phyloP scores from a whole-genome alignment of 2,329 filamentous ascomycete species.

The Coniochaeta pulveracea region DNA sequence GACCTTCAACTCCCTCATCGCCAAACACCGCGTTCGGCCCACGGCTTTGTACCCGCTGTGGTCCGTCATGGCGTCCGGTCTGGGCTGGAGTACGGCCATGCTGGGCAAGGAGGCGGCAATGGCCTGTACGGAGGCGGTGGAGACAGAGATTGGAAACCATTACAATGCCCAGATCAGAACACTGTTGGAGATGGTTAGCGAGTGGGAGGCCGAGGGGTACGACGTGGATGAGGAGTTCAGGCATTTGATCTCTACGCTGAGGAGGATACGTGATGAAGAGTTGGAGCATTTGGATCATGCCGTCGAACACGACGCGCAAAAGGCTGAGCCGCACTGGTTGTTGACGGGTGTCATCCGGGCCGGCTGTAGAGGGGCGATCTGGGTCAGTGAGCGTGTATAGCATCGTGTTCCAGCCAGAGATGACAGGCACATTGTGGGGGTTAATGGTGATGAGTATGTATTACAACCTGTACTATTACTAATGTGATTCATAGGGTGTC shows the following conservation, averaged over 20 bases:
- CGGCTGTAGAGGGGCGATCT: conserved; percentile 89
- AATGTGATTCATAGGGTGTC: too few relatives aligned
- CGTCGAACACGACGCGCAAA: conserved; percentile 82
- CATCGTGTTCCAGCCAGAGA: too few relatives aligned
- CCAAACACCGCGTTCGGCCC: conserved; percentile 80
- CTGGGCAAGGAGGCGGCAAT: conserved; percentile 91
- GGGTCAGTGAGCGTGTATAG: conserved; percentile 62
- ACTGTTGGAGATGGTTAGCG: conserved; percentile 68
- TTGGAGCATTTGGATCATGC: conserved; percentile 94
- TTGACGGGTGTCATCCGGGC: conserved; percentile 77
- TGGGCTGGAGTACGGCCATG: conserved; percentile 84
- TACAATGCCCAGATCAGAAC: conserved; percentile 87
- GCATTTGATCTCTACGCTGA: conserved; percentile 60
- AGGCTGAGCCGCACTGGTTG: conserved; percentile 81
- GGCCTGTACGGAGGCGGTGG: conserved; percentile 96
- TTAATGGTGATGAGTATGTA: too few relatives aligned
- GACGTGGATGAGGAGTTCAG: conserved; percentile 69
- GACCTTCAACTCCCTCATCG: conserved; percentile 75
- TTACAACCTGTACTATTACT: too few relatives aligned
- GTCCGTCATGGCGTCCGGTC: conserved; percentile 64
- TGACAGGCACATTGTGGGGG: too few relatives aligned
- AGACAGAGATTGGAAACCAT: conserved; percentile 93
- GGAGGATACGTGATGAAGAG: conserved; percentile 87
- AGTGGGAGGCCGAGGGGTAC: conserved; percentile 68
- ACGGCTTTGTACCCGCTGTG: conserved; percentile 89